These are phyloP conservation scores for Brasilioporus rufonigricans DNA, from an alignment of 768 basidiomycete genomes.

Conservation along the genomic window DNA sequence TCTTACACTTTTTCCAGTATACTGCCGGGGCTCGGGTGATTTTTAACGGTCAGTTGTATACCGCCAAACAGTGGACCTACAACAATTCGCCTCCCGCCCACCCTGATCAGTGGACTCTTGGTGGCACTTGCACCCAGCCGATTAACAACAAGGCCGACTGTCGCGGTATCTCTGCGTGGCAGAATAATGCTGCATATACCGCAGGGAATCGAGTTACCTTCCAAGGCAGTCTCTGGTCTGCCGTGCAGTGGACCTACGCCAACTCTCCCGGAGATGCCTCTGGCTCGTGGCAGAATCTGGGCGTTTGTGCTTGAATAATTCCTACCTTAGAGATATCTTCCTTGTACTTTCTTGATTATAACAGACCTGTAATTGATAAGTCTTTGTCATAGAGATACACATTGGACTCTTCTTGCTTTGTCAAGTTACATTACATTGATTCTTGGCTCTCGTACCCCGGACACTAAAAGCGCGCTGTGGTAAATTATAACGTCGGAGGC, in stretches of 20 bases:
- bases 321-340: too few relatives aligned
- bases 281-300: constrained; percentile 25
- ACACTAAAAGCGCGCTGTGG: too few relatives aligned
- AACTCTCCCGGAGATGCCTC: constrained; percentile 26
- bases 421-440: too few relatives aligned
- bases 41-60: constrained; percentile 19
- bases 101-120: constrained; percentile 17
- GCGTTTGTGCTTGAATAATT: constrained; percentile 17
- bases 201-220: constrained; percentile 18
- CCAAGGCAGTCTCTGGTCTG: constrained; percentile 18
- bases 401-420: too few relatives aligned
- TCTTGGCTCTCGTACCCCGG: too few relatives aligned
- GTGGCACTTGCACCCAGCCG: constrained; percentile 17
- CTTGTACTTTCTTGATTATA: too few relatives aligned
- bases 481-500: background rate
- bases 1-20: constrained; percentile 20
- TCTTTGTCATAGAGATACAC: too few relatives aligned
- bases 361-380: too few relatives aligned
- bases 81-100: constrained; percentile 16
- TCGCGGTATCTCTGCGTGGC: constrained; percentile 20
- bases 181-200: constrained; percentile 12
- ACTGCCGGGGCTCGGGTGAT: constrained; percentile 21
- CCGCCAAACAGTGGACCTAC: constrained; percentile 27
- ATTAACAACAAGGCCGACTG: constrained; percentile 25
- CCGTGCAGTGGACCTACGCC: constrained; percentile 23